Percentiles rank a stretch among this genome's conserved stretches.
Evolutionary conservation across 495 filamentous ascomycete species (phyloP).

Genomic region (Penicillium soppii): DNA sequence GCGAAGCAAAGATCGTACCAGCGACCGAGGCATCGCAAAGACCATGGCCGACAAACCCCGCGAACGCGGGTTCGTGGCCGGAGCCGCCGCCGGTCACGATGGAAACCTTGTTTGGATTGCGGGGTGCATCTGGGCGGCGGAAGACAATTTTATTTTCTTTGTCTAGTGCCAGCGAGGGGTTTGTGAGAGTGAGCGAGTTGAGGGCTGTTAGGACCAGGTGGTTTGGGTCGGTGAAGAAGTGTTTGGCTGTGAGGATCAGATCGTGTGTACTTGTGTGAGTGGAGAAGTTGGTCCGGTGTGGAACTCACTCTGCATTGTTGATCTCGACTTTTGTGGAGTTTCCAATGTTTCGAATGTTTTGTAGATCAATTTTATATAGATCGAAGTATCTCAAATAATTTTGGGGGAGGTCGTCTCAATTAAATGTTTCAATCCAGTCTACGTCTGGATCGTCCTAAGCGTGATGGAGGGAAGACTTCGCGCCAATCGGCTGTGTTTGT

Average conservation of each 20-base stretch:
- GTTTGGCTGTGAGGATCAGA: constrained; percentile 56
- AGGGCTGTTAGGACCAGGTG: constrained; percentile 79
- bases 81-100: constrained; percentile 88
- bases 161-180: constrained; percentile 83
- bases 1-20: constrained; percentile 91
- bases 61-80: constrained; percentile 91
- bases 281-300: constrained; percentile 8
- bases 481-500: not conserved
- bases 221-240: constrained; percentile 88
- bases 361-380: too few relatives aligned
- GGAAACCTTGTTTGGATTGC: constrained; percentile 60
- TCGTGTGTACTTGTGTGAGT: not conserved
- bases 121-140: constrained; percentile 57
- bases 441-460: too few relatives aligned
- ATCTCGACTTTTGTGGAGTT: constrained; percentile 1
- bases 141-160: constrained; percentile 82
- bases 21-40: constrained; percentile 84
- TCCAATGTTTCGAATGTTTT: too few relatives aligned
- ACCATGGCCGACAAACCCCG: constrained; percentile 67
- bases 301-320: constrained; percentile 23
- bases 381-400: too few relatives aligned
- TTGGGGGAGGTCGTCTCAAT: not conserved
- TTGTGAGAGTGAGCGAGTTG: constrained; percentile 73
- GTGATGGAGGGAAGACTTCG: not conserved
- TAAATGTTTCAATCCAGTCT: constrained; percentile 1